A percentile compares a stretch with the other conserved stretches of the same genome.
Evolutionary conservation across 805 yeast species (phyloP).

Genomic region (Hanseniaspora lachancei): DNA sequence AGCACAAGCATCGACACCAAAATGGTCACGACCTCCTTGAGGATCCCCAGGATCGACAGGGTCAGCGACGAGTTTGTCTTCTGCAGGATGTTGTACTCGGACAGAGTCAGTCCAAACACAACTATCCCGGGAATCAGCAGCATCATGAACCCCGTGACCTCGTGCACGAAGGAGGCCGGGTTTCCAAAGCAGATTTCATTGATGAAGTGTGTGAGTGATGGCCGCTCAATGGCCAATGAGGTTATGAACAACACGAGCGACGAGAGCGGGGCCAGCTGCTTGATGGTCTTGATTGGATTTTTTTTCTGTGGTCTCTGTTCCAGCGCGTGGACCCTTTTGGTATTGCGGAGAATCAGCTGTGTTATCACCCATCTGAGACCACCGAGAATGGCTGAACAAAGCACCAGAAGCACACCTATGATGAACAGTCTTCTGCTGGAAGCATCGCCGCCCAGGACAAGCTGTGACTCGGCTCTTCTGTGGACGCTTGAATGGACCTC

Average conservation of each 20-base stretch:
- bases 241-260: conserved; percentile 44
- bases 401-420: conserved; percentile 61
- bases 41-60: conserved; percentile 78
- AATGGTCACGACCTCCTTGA: conserved; percentile 82
- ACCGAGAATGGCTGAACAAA: conserved; percentile 65
- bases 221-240: conserved; percentile 61
- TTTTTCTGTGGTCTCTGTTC: conserved; percentile 21
- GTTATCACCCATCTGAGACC: conserved; percentile 95
- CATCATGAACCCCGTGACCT: conserved; percentile 38
- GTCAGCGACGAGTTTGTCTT: conserved; percentile 68
- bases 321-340: conserved; percentile 32
- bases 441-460: conserved; percentile 13
- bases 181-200: conserved; percentile 14
- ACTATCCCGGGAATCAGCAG: conserved; percentile 69
- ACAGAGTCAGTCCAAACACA: conserved; percentile 80
- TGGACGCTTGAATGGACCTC: neutral
- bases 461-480: neutral
- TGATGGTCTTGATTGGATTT: conserved; percentile 73
- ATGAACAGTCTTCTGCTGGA: conserved; percentile 18
- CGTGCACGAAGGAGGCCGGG: conserved; percentile 26
- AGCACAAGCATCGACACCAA: conserved; percentile 52
- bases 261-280: conserved; percentile 79
- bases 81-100: conserved; percentile 72
- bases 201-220: conserved; percentile 21
- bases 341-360: conserved; percentile 48